Evolutionary conservation across 2,329 filamentous ascomycete species (phyloP).

Genomic region (Epichloe aotearoae): DNA sequence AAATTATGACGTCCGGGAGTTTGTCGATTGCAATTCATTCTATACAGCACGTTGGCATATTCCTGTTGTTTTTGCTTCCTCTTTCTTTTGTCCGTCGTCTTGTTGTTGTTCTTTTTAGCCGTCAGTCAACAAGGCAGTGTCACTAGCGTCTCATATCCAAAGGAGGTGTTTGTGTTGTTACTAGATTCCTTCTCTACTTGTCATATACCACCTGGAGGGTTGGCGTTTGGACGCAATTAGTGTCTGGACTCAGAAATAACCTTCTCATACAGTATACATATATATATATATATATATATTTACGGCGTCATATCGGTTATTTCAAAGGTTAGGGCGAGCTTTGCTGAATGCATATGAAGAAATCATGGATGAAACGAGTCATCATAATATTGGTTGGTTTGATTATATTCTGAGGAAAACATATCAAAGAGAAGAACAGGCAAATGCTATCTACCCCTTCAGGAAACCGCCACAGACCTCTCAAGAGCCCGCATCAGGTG

Average conservation of each 20-base stretch:
- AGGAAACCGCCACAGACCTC: background rate
- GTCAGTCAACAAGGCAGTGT: too few relatives aligned
- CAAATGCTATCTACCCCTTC: background rate
- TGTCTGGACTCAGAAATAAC: background rate
- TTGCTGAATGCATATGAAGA: too few relatives aligned
- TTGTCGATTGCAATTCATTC: background rate
- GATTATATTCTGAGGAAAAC: background rate
- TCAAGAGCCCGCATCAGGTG: slow-evolving; percentile 18
- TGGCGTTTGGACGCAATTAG: background rate
- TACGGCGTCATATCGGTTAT: too few relatives aligned
- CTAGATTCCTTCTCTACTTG: background rate
- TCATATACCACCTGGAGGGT: background rate
- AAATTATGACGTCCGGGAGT: background rate
- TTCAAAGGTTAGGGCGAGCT: too few relatives aligned
- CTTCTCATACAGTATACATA: background rate
- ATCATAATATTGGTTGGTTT: background rate
- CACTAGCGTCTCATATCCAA: too few relatives aligned
- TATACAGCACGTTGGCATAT: background rate
- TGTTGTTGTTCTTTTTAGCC: background rate
- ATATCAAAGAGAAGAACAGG: background rate
- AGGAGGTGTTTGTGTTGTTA: background rate
- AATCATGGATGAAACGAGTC: too few relatives aligned
- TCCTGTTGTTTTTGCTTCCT: background rate
- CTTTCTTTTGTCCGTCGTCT: background rate
- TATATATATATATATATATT: background rate